Percentiles rank a stretch among this genome's conserved stretches.
Conservation (phyloP, 208 protist species). For the Porcisia deanei region DNA sequence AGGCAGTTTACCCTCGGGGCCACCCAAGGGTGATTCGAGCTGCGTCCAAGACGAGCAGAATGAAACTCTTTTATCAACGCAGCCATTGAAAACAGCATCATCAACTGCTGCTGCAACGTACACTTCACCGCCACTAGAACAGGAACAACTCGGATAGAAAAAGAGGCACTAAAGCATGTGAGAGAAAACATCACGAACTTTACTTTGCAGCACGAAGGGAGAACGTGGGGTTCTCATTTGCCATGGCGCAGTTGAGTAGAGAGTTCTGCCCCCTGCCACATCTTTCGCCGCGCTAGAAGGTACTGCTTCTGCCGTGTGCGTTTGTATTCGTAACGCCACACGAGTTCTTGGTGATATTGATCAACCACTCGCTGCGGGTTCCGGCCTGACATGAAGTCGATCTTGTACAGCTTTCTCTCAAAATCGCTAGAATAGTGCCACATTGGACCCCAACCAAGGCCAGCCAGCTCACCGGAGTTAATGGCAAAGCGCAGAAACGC, state of each 20-base stretch:
- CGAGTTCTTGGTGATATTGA: slow-evolving; percentile 92
- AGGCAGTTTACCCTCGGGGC: neutral
- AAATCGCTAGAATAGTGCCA: slow-evolving; percentile 92
- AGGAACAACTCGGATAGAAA: slow-evolving; percentile 2
- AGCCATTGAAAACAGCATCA: neutral
- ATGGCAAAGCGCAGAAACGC: slow-evolving; percentile 86
- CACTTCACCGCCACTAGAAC: neutral
- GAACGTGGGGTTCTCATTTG: neutral
- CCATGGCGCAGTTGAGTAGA: neutral
- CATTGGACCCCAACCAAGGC: slow-evolving; percentile 92
- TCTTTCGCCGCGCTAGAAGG: slow-evolving; percentile 56
- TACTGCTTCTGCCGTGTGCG: slow-evolving; percentile 91
- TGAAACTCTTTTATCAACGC: neutral
- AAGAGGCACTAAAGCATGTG: neutral
- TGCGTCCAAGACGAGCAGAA: neutral
- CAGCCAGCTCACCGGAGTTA: slow-evolving; percentile 90
- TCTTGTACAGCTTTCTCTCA: slow-evolving; percentile 93
- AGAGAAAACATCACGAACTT: neutral
- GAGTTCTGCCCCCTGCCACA: slow-evolving; percentile 19
- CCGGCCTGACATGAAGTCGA: slow-evolving; percentile 87
- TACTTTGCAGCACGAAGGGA: neutral
- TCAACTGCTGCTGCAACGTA: neutral
- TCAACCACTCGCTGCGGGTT: slow-evolving; percentile 92
- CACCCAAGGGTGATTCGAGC: neutral
- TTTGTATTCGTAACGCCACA: slow-evolving; percentile 91